Evolutionary conservation across 345 rosid genomes (phyloP).

Genomic region (Boechera retrofracta): DNA sequence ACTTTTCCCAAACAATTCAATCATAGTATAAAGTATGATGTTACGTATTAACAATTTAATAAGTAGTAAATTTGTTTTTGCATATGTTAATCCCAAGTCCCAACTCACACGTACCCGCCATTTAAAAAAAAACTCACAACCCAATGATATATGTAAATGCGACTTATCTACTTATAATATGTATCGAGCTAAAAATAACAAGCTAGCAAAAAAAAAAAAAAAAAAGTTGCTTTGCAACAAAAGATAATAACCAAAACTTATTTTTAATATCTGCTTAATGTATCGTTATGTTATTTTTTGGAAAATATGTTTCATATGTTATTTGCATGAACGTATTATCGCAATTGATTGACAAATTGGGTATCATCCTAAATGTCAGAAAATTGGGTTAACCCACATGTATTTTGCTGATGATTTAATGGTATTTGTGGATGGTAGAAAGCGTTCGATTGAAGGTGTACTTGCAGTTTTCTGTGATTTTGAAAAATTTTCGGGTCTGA

Average conservation of each 20-base stretch:
- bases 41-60: not conserved
- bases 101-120: not conserved
- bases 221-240: not conserved
- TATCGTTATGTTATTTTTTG: not conserved
- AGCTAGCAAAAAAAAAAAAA: not conserved
- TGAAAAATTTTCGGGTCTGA: no score
- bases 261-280: not conserved
- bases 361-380: no score
- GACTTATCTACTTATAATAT: not conserved
- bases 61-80: not conserved
- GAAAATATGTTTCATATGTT: not conserved
- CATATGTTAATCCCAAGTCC: not conserved
- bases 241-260: not conserved
- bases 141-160: not conserved
- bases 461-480: no score
- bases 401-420: no score
- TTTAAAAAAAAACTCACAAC: not conserved
- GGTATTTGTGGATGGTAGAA: no score
- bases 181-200: not conserved
- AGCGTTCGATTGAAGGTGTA: no score
- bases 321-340: no score
- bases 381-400: no score
- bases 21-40: no score
- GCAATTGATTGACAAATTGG: no score
- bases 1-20: constrained; percentile 7